Conservation (phyloP, 306 rosid species). For the Geum urbanum region DNA sequence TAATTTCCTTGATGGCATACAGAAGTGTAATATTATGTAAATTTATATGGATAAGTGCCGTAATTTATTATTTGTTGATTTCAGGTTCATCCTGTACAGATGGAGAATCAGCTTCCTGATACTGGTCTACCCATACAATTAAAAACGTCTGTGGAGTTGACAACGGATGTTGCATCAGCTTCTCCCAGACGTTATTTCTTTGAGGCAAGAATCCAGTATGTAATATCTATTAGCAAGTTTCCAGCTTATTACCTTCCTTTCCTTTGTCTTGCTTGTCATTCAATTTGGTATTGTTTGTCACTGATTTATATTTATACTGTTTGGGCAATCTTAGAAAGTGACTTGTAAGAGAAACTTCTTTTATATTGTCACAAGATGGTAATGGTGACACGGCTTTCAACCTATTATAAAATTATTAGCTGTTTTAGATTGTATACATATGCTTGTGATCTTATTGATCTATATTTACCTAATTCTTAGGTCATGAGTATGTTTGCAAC, state of each 20-base stretch:
- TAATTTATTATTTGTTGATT: constrained; percentile 17
- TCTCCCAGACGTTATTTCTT: constrained; percentile 90
- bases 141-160: constrained; percentile 61
- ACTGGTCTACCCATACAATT: constrained; percentile 48
- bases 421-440: neutral
- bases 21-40: neutral
- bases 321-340: neutral
- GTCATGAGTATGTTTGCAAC: constrained; percentile 78
- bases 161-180: constrained; percentile 92
- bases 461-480: constrained; percentile 36
- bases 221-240: constrained; percentile 19
- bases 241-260: constrained; percentile 1
- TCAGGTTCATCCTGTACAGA: constrained; percentile 56
- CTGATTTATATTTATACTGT: neutral
- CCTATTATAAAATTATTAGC: neutral
- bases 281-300: neutral
- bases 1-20: neutral
- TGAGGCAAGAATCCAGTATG: constrained; percentile 72
- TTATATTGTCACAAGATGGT: neutral
- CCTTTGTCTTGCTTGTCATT: constrained; percentile 2
- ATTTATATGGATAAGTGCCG: neutral
- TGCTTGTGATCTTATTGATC: constrained; percentile 17
- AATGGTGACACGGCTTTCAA: no score
- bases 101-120: constrained; percentile 30
- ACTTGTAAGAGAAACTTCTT: neutral